phyloP scores from a whole-genome alignment of 352 stramenopile species.

The Phytophthora sojae region DNA sequence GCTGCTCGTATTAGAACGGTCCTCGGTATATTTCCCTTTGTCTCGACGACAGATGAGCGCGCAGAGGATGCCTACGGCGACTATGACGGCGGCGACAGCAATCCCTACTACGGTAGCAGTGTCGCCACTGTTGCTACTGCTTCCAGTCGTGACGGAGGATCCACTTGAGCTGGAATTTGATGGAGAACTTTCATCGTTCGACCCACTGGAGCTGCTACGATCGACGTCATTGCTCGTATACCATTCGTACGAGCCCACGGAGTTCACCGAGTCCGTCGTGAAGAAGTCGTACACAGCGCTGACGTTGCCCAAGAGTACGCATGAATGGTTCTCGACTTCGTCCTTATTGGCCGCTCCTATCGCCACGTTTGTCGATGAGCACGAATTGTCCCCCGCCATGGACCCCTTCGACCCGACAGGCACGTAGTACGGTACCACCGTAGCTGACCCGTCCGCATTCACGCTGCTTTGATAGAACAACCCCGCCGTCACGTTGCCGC shows the following conservation, averaged over 20 bases:
- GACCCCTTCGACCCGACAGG: not conserved
- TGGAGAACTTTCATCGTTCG: not conserved
- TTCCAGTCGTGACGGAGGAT: not conserved
- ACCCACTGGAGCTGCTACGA: not conserved
- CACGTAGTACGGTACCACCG: not conserved
- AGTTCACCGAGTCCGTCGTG: constrained; percentile 3
- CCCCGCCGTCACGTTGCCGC: not conserved
- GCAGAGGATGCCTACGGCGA: not conserved
- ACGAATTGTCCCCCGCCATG: constrained; percentile 12
- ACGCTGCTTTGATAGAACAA: constrained; percentile 11
- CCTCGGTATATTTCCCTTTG: not conserved
- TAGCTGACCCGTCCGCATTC: constrained; percentile 6
- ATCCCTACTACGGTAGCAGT: not conserved
- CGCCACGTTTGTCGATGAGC: not conserved
- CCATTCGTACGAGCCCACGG: constrained; percentile 4
- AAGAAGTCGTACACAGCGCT: constrained; percentile 9
- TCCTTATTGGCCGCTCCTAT: not conserved
- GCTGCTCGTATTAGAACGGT: not conserved
- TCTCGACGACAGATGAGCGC: not conserved
- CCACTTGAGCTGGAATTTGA: not conserved
- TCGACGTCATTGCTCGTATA: constrained; percentile 16
- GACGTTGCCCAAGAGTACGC: not conserved
- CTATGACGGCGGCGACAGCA: not conserved
- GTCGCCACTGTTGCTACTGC: not conserved
- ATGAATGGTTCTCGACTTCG: not conserved